Base-by-base conservation (phyloP, 2,329 filamentous ascomycete genomes). In the Alternaria dauci region DNA sequence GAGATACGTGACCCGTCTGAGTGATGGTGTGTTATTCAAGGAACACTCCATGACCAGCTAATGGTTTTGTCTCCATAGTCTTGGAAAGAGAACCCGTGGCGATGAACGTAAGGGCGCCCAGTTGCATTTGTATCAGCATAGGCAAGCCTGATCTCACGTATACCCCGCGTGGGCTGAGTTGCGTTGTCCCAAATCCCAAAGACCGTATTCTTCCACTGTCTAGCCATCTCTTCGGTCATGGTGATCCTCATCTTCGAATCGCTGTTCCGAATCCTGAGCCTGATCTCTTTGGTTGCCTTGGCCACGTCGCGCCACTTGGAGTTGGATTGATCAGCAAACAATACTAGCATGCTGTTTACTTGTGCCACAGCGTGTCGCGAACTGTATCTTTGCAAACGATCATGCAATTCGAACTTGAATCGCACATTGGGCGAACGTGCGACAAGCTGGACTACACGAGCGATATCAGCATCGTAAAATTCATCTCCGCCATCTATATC, bases 391-490 rank as follows among this genome's bases (percentile, higher is more conserved):
- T 18, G 32, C 3, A 50, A 14, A 18, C n/a, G 28, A 20, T 50
- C 20, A 23, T 50, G 32, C 3, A 50, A 8, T 5, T 50, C 32
- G 5, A 50, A 38, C 14, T 14, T 50, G 4, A 50, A 50, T 12
- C 20, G 32, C 2, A 50, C 8, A 11, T 50, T 14, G 1, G 46
- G 46, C 16, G 46, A 50, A 8, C 46, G 46, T 14, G 46, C 32
- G 30, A 50, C 46, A 26, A 50, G 46, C 46, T 34, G 34, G 20
- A 50, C 46, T 1, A 50, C 46, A 36, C 46, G 46, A 2, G 46
- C 46, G 14, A 50, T 50, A 32, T 50, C 46, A 4, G 8, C 32
- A n/a, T 50, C 46, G 20, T 50, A 50, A 32, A 50, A 50, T 32
- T 50, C 46, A 5, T 38, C 23, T 5, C n/a, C 46, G 9, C 2